These are phyloP conservation scores for Pugionium dolabratum DNA, from an alignment of 345 rosid species.

Conservation along the genomic window DNA sequence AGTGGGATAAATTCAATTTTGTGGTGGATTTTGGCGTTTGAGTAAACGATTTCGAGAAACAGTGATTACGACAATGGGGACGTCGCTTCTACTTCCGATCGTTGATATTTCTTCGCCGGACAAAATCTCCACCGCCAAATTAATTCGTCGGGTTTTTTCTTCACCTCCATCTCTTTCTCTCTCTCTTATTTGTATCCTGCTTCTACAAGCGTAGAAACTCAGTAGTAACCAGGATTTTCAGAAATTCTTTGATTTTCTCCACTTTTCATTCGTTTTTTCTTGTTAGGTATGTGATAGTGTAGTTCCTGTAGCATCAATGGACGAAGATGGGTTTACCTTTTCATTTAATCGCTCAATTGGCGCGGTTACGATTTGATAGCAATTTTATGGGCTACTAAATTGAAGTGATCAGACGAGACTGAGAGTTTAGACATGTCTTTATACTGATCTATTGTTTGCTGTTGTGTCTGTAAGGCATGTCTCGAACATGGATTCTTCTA, in stretches of 20 bases:
- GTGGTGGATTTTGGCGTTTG: no score
- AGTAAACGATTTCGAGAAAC: background rate
- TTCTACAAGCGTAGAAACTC: background rate
- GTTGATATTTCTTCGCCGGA: slow-evolving; percentile 55
- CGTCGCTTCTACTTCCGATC: slow-evolving; percentile 48
- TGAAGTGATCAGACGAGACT: background rate
- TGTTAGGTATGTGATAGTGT: background rate
- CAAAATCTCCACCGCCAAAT: slow-evolving; percentile 45
- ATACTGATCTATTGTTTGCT: slow-evolving; percentile 1
- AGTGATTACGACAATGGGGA: slow-evolving; percentile 11
- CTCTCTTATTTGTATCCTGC: background rate
- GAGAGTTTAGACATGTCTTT: slow-evolving; percentile 7
- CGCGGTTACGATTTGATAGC: background rate
- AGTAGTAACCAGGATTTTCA: background rate
- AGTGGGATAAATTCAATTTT: no score
- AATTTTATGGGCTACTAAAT: background rate
- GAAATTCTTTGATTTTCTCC: background rate
- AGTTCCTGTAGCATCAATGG: background rate
- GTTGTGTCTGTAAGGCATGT: slow-evolving; percentile 61
- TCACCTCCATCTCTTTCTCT: slow-evolving; percentile 8
- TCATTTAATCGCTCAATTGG: background rate
- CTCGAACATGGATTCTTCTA: slow-evolving; percentile 85
- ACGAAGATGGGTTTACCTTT: background rate
- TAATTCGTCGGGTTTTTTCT: slow-evolving; percentile 54
- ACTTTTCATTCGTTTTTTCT: background rate